A percentile compares a stretch with the other conserved stretches of the same genome.
These are phyloP conservation scores for Globisporangium nagaii DNA, from an alignment of 352 stramenopile species.

Conservation along the genomic window DNA sequence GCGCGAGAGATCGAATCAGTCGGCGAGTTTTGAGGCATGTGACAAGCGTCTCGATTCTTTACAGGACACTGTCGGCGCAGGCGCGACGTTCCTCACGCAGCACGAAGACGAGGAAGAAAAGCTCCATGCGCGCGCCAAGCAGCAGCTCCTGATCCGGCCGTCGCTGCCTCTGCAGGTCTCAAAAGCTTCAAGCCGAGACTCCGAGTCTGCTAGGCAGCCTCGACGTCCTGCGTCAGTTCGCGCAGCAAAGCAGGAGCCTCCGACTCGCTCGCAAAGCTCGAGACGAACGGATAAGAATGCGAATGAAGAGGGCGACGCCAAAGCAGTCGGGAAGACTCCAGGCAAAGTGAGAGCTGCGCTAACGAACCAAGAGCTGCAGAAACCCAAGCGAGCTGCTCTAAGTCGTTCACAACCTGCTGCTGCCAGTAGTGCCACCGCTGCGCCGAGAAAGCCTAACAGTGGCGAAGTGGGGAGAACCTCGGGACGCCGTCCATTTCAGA, in stretches of 20 bases:
- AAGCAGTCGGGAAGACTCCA: neutral
- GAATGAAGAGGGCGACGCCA: neutral
- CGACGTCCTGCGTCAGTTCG: conserved; percentile 4
- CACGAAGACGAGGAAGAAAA: conserved; percentile 32
- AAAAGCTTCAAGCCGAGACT: too few species aligned
- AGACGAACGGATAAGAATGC: neutral
- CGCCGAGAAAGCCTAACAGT: conserved; percentile 1
- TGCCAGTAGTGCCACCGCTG: neutral
- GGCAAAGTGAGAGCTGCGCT: neutral
- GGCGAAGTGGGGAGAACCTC: neutral
- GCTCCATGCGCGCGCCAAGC: neutral
- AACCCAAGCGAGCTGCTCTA: neutral
- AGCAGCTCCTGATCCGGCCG: neutral
- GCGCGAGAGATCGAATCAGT: neutral
- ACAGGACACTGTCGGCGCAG: neutral
- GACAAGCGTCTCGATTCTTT: too few species aligned
- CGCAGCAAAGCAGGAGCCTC: neutral
- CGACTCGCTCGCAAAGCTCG: neutral
- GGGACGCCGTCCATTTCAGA: neutral
- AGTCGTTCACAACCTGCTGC: neutral
- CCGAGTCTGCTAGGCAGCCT: neutral
- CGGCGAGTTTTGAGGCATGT: too few species aligned
- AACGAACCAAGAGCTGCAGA: neutral
- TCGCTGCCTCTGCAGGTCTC: neutral
- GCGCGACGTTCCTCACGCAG: conserved; percentile 36